Conservation (phyloP, 83 land plant species). For the Thuja plicata region DNA sequence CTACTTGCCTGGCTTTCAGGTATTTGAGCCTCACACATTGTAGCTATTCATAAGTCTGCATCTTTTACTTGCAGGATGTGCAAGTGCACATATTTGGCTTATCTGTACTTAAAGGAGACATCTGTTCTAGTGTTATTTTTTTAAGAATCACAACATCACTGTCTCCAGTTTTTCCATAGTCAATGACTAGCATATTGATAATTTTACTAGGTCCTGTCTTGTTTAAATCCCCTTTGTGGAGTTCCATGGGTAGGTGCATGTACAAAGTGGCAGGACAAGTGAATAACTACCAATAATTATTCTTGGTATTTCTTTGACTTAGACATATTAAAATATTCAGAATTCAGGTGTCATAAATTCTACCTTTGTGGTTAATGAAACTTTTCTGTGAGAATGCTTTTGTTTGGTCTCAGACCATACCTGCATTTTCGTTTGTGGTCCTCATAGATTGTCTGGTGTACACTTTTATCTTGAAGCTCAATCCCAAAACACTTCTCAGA, state of each 20-base stretch:
- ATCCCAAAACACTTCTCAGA: background rate
- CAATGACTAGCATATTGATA: background rate
- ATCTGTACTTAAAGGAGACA: background rate
- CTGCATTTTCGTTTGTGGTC: background rate
- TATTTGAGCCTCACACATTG: background rate
- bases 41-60: constrained; percentile 8
- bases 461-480: background rate
- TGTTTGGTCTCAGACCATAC: background rate
- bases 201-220: background rate
- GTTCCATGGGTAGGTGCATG: background rate
- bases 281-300: background rate
- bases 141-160: background rate
- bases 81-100: background rate
- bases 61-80: constrained; percentile 12
- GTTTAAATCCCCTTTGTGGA: background rate
- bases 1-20: constrained; percentile 2
- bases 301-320: background rate
- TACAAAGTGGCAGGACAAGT: background rate
- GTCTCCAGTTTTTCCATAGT: background rate
- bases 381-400: background rate
- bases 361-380: background rate
- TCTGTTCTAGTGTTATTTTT: background rate
- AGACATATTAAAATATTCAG: background rate
- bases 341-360: background rate
- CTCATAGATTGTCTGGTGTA: background rate